Percentiles rank a stretch among this genome's conserved stretches.
phyloP scores from a whole-genome alignment of 1,284 basidiomycete species.

The Cutaneotrichosporon cyanovorans region DNA sequence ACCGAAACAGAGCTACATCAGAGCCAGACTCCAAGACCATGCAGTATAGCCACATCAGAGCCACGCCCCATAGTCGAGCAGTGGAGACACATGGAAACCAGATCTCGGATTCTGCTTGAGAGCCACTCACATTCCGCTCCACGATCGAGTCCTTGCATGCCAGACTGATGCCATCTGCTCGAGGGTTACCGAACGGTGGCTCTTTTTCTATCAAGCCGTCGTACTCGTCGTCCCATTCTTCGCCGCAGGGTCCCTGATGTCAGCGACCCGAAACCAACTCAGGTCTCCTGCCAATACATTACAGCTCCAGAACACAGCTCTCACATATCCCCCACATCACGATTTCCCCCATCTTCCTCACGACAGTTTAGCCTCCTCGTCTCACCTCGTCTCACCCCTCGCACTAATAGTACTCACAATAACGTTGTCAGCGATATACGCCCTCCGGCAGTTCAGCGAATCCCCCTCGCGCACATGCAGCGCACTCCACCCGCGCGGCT shows the following conservation, averaged over 20 bases:
- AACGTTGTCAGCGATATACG: slow-evolving; percentile 36
- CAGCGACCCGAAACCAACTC: too few species aligned
- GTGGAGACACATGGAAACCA: too few species aligned
- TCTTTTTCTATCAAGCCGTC: slow-evolving; percentile 37
- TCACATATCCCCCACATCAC: not conserved
- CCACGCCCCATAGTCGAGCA: too few species aligned
- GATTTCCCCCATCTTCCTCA: not conserved
- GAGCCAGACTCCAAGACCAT: too few species aligned
- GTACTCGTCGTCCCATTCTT: slow-evolving; percentile 47
- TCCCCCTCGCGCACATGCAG: slow-evolving; percentile 47
- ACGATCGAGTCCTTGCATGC: slow-evolving; percentile 45
- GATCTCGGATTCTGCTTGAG: too few species aligned
- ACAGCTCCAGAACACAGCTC: too few species aligned
- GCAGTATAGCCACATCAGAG: too few species aligned
- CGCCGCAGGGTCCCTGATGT: slow-evolving; percentile 43
- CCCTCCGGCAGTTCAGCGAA: slow-evolving; percentile 36
- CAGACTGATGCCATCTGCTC: slow-evolving; percentile 46
- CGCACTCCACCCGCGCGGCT: slow-evolving; percentile 47
- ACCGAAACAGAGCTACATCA: too few species aligned
- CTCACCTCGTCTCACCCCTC: not conserved
- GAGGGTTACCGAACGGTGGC: slow-evolving; percentile 40
- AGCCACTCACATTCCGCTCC: slow-evolving; percentile 39
- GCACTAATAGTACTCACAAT: too few species aligned
- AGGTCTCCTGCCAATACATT: too few species aligned
- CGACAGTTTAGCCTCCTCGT: too few species aligned